phyloP scores from a whole-genome alignment of 1,284 basidiomycete genomes.

The Ceratobasidium sp. region DNA sequence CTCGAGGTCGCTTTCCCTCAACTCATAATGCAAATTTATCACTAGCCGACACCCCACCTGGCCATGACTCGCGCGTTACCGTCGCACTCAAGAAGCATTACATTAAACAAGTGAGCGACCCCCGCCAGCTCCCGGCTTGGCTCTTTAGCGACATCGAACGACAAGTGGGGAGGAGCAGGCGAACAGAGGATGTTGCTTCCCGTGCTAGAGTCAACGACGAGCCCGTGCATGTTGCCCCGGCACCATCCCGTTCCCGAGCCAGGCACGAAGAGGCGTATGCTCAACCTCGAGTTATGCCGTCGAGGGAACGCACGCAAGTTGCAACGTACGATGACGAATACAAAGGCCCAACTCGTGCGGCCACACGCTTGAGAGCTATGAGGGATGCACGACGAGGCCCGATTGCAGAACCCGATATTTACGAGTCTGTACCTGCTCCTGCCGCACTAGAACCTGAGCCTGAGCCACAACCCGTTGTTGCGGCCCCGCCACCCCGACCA shows the following conservation, averaged over 20 bases:
- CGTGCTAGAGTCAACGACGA: neutral
- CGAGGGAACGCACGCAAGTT: neutral
- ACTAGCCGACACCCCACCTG: slow-evolving; percentile 58
- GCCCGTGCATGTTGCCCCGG: neutral
- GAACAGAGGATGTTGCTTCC: neutral
- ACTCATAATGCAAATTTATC: neutral
- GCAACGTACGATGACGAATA: neutral
- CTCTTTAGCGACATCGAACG: slow-evolving; percentile 68
- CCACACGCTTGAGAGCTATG: slow-evolving; percentile 26
- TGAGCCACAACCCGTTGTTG: neutral
- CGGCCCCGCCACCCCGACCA: slow-evolving; percentile 8
- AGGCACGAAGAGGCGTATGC: slow-evolving; percentile 28
- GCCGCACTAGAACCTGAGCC: neutral
- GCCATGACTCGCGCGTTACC: slow-evolving; percentile 65
- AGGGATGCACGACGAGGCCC: slow-evolving; percentile 24
- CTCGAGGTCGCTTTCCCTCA: neutral
- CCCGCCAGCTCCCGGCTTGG: slow-evolving; percentile 70
- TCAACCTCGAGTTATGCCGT: neutral
- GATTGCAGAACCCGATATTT: neutral
- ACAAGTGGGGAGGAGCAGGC: slow-evolving; percentile 29
- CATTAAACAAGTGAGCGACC: slow-evolving; percentile 63
- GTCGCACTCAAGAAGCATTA: slow-evolving; percentile 73
- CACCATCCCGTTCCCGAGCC: slow-evolving; percentile 5
- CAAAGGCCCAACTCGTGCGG: slow-evolving; percentile 11
- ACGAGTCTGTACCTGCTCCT: neutral